Conservation (phyloP, 805 yeast species). For the Henningerozyma blattae region DNA sequence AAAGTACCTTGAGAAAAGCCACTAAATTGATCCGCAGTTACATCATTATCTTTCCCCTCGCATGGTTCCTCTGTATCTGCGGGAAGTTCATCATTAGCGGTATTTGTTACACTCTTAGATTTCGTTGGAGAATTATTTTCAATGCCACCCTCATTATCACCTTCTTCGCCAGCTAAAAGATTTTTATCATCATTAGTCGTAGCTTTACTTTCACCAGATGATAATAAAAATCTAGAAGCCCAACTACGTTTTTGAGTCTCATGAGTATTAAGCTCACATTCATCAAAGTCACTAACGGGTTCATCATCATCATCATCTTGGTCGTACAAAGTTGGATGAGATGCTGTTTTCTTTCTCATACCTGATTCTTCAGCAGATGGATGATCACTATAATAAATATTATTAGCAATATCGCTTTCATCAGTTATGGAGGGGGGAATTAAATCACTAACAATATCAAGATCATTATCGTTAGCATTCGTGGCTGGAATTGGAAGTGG, state of each 20-base stretch:
- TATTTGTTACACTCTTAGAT: background rate
- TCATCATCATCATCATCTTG: background rate
- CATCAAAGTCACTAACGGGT: slow-evolving; percentile 2
- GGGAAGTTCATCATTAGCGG: slow-evolving; percentile 1
- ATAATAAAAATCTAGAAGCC: background rate
- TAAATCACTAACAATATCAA: background rate
- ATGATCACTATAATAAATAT: background rate
- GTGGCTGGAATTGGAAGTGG: background rate
- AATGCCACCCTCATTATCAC: background rate
- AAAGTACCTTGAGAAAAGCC: slow-evolving; percentile 20
- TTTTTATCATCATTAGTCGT: background rate
- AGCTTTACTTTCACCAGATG: background rate
- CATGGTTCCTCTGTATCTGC: background rate
- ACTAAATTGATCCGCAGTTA: slow-evolving; percentile 13
- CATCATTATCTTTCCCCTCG: background rate
- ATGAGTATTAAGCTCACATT: slow-evolving; percentile 1
- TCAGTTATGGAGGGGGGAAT: background rate
- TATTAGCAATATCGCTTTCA: background rate
- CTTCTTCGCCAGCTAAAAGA: background rate
- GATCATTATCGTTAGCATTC: background rate
- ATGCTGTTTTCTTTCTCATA: background rate
- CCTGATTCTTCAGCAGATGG: background rate
- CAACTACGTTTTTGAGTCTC: background rate
- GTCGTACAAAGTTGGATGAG: background rate
- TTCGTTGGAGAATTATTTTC: background rate